Evolutionary conservation across 164 flowering plant species (phyloP), one percentile per base, ranked within the genome.

Genomic region (Protea cynaroides): DNA sequence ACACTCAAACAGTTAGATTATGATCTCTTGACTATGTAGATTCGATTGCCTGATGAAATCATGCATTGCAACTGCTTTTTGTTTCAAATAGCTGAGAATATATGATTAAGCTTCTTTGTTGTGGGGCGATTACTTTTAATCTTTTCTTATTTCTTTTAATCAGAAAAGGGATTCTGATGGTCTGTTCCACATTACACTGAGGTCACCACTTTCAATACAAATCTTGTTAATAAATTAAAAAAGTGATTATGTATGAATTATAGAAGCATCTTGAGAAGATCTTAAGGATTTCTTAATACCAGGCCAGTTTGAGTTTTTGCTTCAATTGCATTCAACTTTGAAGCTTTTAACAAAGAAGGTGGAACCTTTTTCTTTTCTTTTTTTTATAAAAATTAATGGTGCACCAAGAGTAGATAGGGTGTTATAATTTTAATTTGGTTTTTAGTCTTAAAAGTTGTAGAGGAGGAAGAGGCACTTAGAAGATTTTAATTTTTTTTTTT

Each of bases 291-390:
- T 64, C 46, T 40, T 40, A 40, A 40, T 40, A 40, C 46, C 10
- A 40, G 8, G 46, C 46, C 46, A 40, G 46, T 40, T 40, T 40
- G 46, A 14, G 44, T 36, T 55, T 55, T 61, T 44, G 25, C 50
- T 43, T 44, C 55, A 55, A 62, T 46, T 68, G 65, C 61, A 61
- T 61, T 43, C 56, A 65, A 56, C 23, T 53, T 25, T 25, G 61
- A 62, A 54, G 24, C 44, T 40, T 61, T 61, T 49, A 2, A 34
- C n/a, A 49, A 15, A 49, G 25, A 23, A 54, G 24, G 2, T 40
- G 46, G 46, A 8, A 12, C 46, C 34, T 29, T 29, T 40, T 3
- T 40, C 13, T 40, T 6, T 29, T 29, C 8, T 3, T 40, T 1
- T 40, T 6, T 40, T 3, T 40, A 40, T 12, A 40, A 40, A 40